These are phyloP conservation scores for Neurospora sp. DNA, from an alignment of 495 filamentous ascomycete species.

Conservation along the genomic window DNA sequence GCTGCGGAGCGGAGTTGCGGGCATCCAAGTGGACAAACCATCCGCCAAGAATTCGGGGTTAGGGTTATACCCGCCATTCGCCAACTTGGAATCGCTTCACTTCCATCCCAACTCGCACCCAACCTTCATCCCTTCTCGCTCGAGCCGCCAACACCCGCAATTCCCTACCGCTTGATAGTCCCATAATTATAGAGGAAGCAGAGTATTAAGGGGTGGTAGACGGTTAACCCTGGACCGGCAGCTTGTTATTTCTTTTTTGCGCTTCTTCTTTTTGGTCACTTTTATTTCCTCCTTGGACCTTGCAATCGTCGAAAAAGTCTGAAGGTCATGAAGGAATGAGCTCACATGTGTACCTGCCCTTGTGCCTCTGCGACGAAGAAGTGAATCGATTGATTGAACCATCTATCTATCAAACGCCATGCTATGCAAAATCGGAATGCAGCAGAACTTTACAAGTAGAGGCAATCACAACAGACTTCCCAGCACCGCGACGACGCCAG, in stretches of 20 bases:
- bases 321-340: too few species aligned
- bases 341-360: too few species aligned
- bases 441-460: neutral
- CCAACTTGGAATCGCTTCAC: neutral
- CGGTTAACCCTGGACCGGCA: too few species aligned
- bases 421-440: neutral
- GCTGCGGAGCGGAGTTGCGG: neutral
- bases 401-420: neutral
- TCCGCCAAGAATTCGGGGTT: neutral
- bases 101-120: neutral
- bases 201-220: too few species aligned
- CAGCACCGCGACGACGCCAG: neutral
- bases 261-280: too few species aligned
- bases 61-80: neutral
- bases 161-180: too few species aligned
- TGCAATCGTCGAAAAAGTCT: too few species aligned
- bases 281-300: too few species aligned
- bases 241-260: too few species aligned
- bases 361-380: neutral
- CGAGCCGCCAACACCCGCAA: too few species aligned
- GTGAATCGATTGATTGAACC: neutral
- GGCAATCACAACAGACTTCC: neutral
- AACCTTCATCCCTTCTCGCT: too few species aligned
- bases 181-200: too few species aligned
- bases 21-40: neutral